phyloP scores from a whole-genome alignment of 208 protist species.

The Vickermania ingenoplastis region DNA sequence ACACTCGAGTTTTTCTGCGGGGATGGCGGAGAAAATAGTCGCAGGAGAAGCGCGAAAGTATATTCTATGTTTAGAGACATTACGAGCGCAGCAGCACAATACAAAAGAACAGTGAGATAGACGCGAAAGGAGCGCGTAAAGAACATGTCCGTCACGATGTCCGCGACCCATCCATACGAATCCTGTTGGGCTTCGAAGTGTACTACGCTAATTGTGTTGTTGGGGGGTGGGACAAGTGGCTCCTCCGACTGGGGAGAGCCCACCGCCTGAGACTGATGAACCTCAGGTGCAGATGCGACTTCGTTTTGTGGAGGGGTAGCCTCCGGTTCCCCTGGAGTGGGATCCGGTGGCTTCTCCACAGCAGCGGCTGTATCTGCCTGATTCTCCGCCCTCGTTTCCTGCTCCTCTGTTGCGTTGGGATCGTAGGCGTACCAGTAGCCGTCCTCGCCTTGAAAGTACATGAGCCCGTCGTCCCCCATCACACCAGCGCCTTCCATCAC shows the following conservation, averaged over 20 bases:
- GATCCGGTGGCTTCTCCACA: neutral
- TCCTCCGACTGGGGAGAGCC: constrained; percentile 5
- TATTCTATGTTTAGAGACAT: constrained; percentile 48
- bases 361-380: neutral
- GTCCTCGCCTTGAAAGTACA: neutral
- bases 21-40: constrained; percentile 40
- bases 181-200: constrained; percentile 64
- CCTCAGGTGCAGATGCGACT: neutral
- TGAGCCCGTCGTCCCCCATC: neutral
- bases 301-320: neutral
- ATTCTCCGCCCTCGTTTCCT: neutral
- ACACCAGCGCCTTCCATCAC: neutral
- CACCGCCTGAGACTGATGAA: neutral
- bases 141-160: constrained; percentile 75
- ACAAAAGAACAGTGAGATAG: constrained; percentile 73
- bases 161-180: constrained; percentile 69
- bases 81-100: constrained; percentile 47
- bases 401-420: neutral
- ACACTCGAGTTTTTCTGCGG: constrained; percentile 16
- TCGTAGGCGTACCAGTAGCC: neutral
- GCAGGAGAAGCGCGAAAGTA: constrained; percentile 63
- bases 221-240: too few species aligned
- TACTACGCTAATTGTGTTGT: constrained; percentile 30
- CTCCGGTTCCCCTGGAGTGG: neutral
- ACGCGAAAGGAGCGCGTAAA: constrained; percentile 48